These are phyloP conservation scores for Atalantia buxifolia DNA, from an alignment of 345 rosid species.

Conservation along the genomic window DNA sequence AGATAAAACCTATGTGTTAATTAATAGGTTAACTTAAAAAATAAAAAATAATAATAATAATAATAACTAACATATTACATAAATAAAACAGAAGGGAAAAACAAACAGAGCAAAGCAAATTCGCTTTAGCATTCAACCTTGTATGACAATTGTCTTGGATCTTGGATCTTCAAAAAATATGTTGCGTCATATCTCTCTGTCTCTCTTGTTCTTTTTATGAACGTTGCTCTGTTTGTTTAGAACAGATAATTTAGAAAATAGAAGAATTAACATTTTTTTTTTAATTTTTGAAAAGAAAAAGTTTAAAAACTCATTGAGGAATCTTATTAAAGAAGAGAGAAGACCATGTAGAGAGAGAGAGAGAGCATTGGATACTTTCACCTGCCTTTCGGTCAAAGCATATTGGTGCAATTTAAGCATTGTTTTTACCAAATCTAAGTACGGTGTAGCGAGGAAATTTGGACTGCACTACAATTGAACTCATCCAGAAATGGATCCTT, in stretches of 20 bases:
- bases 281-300: too few species aligned
- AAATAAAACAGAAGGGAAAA: background rate
- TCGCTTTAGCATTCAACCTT: background rate
- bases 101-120: background rate
- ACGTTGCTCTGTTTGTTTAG: background rate
- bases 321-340: too few species aligned
- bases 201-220: too few species aligned
- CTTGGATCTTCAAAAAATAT: conserved; percentile 1
- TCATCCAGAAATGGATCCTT: too few species aligned
- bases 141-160: conserved; percentile 4
- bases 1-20: background rate
- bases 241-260: background rate
- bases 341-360: too few species aligned
- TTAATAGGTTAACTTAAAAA: background rate
- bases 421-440: too few species aligned
- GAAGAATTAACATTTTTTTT: too few species aligned
- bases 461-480: too few species aligned
- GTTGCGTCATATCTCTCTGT: too few species aligned
- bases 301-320: too few species aligned
- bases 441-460: too few species aligned
- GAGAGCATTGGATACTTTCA: background rate
- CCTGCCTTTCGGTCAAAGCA: background rate
- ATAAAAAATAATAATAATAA: background rate
- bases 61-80: background rate
- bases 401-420: background rate